Base-by-base conservation (phyloP, 371 early-diverging fungal species). In the Mortierella sp. region DNA sequence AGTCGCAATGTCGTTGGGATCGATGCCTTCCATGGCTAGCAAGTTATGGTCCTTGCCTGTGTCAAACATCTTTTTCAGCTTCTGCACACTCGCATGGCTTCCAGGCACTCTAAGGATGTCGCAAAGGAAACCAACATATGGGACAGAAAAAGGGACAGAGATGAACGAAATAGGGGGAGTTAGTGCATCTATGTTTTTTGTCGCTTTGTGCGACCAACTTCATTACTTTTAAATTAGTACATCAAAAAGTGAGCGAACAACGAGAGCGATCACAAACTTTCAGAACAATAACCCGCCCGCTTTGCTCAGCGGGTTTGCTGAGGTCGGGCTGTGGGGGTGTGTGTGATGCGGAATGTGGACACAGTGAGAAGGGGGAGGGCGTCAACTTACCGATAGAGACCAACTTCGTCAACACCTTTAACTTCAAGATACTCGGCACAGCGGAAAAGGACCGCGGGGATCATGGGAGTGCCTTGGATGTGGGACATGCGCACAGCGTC, bases 1-100 rank as follows among this genome's bases (percentile, higher is more conserved):
- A 3, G 73, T 73, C 41, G 73, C 73, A 55, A 73, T 73, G 52
- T 73, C 73, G 30, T 73, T 73, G n/a, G 73, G 73, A 27, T 73
- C 73, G 44, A 67, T 51, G 30, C 48, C 61, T 7, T 67, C 73
- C 67, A 67, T 62, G 23, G 63, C 28, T 23, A 73, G 50, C 44
- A 73, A 54, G 28, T 73, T 63, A 23, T 50, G 42, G 42, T 73
- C 73, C 44, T 66, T 67, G 59, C 73, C 73, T 5, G 73, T 50
- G 46, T 73, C 73, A 49, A 73, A 73, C 44, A 58, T 57, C 41
- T 54, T 51, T 50, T 73, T 73, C 53, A 73, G 58, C 59, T 73
- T 73, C 42, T 73, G 73, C 17, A 73, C 73, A 23, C 56, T 67
- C 12, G 73, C 73, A 62, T 73, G 73, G 34, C 67, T 67, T 55